phyloP scores from a whole-genome alignment of 2,329 filamentous ascomycete species.

The Pseudogymnoascus sp. region DNA sequence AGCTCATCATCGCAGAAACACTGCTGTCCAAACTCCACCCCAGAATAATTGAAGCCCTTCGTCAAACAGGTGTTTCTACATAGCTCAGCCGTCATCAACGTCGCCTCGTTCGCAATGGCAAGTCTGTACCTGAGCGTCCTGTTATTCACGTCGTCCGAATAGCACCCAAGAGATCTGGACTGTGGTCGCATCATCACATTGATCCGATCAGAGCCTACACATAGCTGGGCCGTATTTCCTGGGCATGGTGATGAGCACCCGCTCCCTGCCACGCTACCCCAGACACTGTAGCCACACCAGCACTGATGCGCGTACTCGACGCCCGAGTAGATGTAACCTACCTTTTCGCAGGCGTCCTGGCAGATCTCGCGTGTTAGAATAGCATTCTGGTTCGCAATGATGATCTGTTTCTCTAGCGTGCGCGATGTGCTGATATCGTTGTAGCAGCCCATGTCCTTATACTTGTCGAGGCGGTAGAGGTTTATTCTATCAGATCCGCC shows the following conservation, averaged over 20 bases:
- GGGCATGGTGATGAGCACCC: neutral
- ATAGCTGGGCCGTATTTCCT: neutral
- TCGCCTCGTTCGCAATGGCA: neutral
- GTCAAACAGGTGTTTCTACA: neutral
- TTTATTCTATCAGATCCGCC: constrained; percentile 13
- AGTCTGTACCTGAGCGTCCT: neutral
- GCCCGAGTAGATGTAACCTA: neutral
- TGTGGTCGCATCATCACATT: constrained; percentile 1
- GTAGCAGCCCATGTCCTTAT: neutral
- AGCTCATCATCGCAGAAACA: constrained; percentile 7
- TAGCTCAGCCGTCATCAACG: constrained; percentile 11
- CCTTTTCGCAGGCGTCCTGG: neutral
- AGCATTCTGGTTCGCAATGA: constrained; percentile 1
- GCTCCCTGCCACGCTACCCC: neutral
- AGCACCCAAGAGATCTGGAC: neutral
- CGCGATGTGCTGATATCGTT: neutral
- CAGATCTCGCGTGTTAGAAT: constrained; percentile 4
- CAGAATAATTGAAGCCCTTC: neutral
- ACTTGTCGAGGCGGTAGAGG: constrained; percentile 11
- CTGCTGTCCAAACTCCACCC: neutral
- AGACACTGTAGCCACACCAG: neutral
- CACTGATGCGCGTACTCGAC: constrained; percentile 5
- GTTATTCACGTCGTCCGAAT: neutral
- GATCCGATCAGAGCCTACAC: neutral
- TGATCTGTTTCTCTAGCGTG: neutral